Evolutionary conservation across 1,284 basidiomycete genomes (phyloP), one percentile per base, ranked within the genome.

Genomic region (Microbotryum violaceum): DNA sequence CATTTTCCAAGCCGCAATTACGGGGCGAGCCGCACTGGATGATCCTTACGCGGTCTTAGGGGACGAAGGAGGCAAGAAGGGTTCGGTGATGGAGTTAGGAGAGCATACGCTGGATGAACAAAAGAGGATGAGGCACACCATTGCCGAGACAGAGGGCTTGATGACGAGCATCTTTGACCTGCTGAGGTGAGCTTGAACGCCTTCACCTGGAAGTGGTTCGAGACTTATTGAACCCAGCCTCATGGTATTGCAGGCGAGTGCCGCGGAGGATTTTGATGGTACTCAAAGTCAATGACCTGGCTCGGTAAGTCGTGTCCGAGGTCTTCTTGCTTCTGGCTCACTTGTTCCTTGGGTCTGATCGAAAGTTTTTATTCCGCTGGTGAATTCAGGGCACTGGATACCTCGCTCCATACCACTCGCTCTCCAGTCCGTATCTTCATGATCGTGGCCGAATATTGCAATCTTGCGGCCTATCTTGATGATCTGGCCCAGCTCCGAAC

Each of bases 371-470:
- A 5, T 31, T 31, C 29, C 9, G 7, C 29, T 31, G 7, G 29
- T 33, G 21, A 27, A 18, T 14, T 18, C 50, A 64, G 89, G 86
- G 3, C 91, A 81, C 74, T 82, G 12, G 81, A 82, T 65, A 71
- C 74, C n/a, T 77, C 78, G 54, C 70, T 82, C 48, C 75, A 79
- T 27, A 82, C 81, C 0, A 82, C 81, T 0, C 81, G 82, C 67
- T 72, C 66, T 51, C 70, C 64, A 48, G 88, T 82, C 63, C 86
- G 92, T 14, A 84, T 96, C 71, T 98, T 97, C 75, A 75, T 97
- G 47, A 88, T 97, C 63, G 87, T 89, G 7, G 92, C 92, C 0
- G 87, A 90, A 70, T 96, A 90, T 75, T 97, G 94, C 75, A 82
- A 86, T 53, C 79, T 79, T 23, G 85, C 91, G 46, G 87, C 92